Evolutionary conservation across 208 protist species (phyloP), one percentile per base, ranked within the genome.

Genomic region (Leishmania major): DNA sequence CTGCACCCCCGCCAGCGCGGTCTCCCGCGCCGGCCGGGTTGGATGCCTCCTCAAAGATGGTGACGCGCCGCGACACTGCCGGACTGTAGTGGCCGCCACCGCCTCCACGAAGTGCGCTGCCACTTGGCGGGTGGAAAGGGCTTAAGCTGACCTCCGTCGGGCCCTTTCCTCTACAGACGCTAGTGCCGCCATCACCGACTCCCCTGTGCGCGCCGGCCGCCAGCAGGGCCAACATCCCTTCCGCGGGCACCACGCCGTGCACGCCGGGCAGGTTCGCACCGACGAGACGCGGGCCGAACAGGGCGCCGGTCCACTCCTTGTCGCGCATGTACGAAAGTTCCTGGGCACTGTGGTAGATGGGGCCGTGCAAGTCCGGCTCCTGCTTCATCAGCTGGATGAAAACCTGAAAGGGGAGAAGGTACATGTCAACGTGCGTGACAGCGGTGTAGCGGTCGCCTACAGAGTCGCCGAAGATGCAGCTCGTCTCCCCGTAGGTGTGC

Each of bases 311-410:
- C 71, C 85, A 89, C 45, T 89, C 90, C 59, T 83, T 89, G 64
- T 94, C 90, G 5, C 87, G 82, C 74, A 90, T 37, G 40, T 85
- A 66, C 3, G 89, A 94, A 5, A 88, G 78, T 31, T 82, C 72
- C 75, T 89, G 86, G 43, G 93, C 91, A 71, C 85, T 79, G 67
- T 80, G 76, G 84, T 95, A 92, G 17, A 97, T 80, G 8, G 59
- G 45, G 31, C 70, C 84, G 62, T 93, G 93, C 75, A 88, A 88
- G 77, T 93, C 90, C 0, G 86, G 89, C 74, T 90, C 78, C 80
- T 90, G 88, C 79, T 97, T 93, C 93, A 97, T 97, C 70, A 97
- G 87, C 81, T 92, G 90, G 45, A 94, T 91, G 40, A 97, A 82
- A 35, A 91, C 89, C 55, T 86, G 89, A 73, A 95, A 97, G 28